Percentiles rank a stretch among this genome's conserved stretches.
phyloP scores from a whole-genome alignment of 306 rosid species.

The Casuarina cunninghamiana region DNA sequence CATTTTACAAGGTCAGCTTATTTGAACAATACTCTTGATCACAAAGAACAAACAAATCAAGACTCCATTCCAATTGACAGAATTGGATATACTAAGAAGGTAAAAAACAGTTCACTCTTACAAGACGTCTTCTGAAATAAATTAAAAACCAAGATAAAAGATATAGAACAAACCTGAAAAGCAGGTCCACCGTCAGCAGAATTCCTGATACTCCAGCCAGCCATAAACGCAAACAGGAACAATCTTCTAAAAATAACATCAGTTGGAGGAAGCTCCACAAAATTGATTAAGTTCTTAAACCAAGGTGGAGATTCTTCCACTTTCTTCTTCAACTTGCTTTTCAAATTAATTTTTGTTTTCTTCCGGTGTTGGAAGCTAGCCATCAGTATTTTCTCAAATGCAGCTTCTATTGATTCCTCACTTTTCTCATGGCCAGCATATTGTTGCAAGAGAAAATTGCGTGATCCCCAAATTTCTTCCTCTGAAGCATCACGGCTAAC shows the following conservation, averaged over 20 bases:
- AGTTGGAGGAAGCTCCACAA: constrained; percentile 84
- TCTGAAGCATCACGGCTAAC: constrained; percentile 77
- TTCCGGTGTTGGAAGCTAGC: constrained; percentile 79
- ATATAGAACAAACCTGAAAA: constrained; percentile 80
- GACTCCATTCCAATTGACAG: background rate
- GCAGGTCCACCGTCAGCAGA: constrained; percentile 99
- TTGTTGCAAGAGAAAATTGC: constrained; percentile 90
- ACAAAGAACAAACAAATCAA: background rate
- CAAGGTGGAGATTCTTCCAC: constrained; percentile 99
- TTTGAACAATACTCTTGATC: background rate
- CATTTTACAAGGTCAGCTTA: background rate
- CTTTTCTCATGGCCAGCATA: constrained; percentile 91
- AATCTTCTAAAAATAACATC: constrained; percentile 84
- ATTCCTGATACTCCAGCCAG: constrained; percentile 97
- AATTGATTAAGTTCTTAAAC: constrained; percentile 73
- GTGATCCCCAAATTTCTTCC: constrained; percentile 94
- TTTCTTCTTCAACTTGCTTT: constrained; percentile 88
- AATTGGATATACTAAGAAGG: background rate
- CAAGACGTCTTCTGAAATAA: constrained; percentile 4
- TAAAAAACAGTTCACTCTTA: background rate
- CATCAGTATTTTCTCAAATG: constrained; percentile 90
- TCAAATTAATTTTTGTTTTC: constrained; percentile 94
- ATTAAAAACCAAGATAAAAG: constrained; percentile 1
- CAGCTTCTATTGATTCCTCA: constrained; percentile 93
- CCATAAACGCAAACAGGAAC: constrained; percentile 95